Percentiles rank a stretch among this genome's conserved stretches.
Evolutionary conservation across 768 basidiomycete genomes (phyloP).

Genomic region (Neoboletus magnificus): DNA sequence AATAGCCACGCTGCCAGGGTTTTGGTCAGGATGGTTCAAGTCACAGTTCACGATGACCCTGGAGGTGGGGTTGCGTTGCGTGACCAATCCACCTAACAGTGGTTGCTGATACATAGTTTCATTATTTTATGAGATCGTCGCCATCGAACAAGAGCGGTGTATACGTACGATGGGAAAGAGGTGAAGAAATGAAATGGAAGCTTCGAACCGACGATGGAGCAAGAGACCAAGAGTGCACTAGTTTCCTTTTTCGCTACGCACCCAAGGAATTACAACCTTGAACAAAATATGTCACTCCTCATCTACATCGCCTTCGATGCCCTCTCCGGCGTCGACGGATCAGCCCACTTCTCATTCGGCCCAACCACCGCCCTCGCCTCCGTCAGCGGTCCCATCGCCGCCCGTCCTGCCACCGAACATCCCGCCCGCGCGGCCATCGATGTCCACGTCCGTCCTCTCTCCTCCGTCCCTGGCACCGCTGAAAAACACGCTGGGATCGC

Average conservation of each 20-base stretch:
- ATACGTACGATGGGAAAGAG: background rate
- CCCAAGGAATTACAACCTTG: background rate
- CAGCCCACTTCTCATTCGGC: constrained; percentile 55
- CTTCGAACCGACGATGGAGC: background rate
- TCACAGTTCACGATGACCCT: background rate
- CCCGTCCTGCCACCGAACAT: constrained; percentile 63
- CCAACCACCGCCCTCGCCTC: constrained; percentile 56
- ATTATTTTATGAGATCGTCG: background rate
- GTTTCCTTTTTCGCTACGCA: background rate
- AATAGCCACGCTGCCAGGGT: too few species aligned
- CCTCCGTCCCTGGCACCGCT: constrained; percentile 65
- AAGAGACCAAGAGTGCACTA: too few species aligned
- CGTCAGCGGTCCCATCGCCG: constrained; percentile 78
- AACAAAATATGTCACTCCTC: background rate
- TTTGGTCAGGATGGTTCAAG: background rate
- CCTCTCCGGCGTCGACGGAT: constrained; percentile 72
- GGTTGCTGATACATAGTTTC: background rate
- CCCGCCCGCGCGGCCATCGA: constrained; percentile 75
- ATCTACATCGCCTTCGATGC: constrained; percentile 50
- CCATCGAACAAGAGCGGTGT: background rate
- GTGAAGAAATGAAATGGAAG: background rate
- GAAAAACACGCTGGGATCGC: constrained; percentile 55
- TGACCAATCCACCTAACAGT: background rate
- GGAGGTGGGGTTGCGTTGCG: too few species aligned
- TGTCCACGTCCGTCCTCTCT: constrained; percentile 65